Evolutionary conservation across 176 grass and related monocot species (phyloP), one percentile per base, ranked within the genome.

Genomic region (Canna indica): DNA sequence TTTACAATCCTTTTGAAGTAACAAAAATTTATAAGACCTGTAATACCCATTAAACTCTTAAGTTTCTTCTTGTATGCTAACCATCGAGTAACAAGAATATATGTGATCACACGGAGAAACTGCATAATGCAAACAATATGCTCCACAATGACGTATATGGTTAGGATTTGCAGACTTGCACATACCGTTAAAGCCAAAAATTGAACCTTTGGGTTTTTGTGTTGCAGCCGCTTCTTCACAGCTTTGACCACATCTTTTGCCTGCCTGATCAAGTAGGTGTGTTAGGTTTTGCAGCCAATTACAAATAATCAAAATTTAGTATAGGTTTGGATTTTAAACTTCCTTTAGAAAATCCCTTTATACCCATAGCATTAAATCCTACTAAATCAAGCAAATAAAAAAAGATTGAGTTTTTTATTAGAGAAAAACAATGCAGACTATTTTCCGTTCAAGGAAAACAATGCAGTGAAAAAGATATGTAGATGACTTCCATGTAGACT

Each of bases 231-330:
- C 63, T 95, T 95, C 78, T 95, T 95, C 74, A 90, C 61, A 76
- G 84, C 72, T 90, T 95, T 87, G 46, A 95, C 73, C 58, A 95
- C 91, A 81, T 90, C 91, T 78, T 90, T 95, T 36, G 84, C 87
- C 87, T 87, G 87, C 80, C 91, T 95, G 80, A 73, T 76, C 63
- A 33, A 81, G 22, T 47, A 69, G 0, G 41, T 30, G 8, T 31
- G 29, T 59, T 25, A 77, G 13, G 0, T 48, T 69, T 44, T 52
- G 54, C 24, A 58, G 30, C 39, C 7, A 63, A 26, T 75, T 47
- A 25, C 20, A 77, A 32, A 58, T 16, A 28, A 48, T 31, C 1
- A 48, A 70, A 36, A 36, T 3, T 33, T 38, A 68, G 18, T 27
- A 68, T 12, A 67, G 41, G 28, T 12, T 38, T 35, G 65, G 3